These are phyloP conservation scores for Aspergillus leporis DNA, from an alignment of 495 filamentous ascomycete genomes.

Conservation along the genomic window DNA sequence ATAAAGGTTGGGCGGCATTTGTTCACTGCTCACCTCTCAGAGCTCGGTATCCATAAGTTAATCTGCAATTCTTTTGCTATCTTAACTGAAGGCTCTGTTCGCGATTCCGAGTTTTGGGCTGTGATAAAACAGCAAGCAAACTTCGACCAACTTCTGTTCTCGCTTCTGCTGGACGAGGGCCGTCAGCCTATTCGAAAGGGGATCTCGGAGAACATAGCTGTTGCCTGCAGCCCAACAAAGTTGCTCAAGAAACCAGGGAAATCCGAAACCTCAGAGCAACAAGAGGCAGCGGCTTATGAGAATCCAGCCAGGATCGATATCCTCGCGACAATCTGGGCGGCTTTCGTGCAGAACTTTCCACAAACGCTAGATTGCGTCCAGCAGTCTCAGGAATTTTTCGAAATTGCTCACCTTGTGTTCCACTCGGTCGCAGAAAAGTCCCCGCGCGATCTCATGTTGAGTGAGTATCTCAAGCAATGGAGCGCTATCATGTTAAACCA, in stretches of 20 bases:
- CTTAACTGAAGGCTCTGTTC: conserved; percentile 64
- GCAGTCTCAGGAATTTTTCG: conserved; percentile 59
- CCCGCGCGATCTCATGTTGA: conserved; percentile 51
- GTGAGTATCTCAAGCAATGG: conserved; percentile 53
- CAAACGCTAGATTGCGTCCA: conserved; percentile 40
- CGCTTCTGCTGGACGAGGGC: conserved; percentile 37
- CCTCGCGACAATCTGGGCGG: conserved; percentile 51
- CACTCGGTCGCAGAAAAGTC: conserved; percentile 53
- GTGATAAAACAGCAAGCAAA: conserved; percentile 49
- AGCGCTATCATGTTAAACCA: conserved; percentile 55
- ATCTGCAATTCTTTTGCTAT: conserved; percentile 60
- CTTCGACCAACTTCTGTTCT: conserved; percentile 41
- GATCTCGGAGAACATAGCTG: conserved; percentile 37
- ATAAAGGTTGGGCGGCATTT: conserved; percentile 30
- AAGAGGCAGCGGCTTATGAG: conserved; percentile 18
- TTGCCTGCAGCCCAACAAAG: conserved; percentile 32
- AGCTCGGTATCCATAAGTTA: conserved; percentile 31
- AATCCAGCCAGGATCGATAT: conserved; percentile 39
- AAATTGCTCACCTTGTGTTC: conserved; percentile 52
- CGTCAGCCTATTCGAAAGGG: conserved; percentile 36
- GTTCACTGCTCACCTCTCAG: conserved; percentile 7
- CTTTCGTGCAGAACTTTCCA: conserved; percentile 51
- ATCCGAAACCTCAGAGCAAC: conserved; percentile 12
- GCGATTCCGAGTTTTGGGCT: conserved; percentile 59
- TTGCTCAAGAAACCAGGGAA: conserved; percentile 26